Base-by-base conservation (phyloP, 1,139 yeast genomes). In the Kodamaea sp. region DNA sequence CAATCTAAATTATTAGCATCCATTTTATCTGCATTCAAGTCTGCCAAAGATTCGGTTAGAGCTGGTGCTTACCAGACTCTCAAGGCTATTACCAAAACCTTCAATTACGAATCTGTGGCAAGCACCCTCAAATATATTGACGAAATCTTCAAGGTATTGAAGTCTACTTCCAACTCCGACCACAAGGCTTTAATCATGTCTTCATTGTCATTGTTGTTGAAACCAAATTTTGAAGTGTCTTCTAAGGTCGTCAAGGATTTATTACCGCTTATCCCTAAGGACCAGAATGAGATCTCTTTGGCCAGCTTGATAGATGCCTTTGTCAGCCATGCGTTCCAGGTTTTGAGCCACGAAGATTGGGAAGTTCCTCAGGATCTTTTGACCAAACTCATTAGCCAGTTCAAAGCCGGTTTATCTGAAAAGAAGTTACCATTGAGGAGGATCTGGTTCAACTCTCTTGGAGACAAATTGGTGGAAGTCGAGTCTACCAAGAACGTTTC, bases 231-330 rank as follows among this genome's bases (percentile, higher is more conserved):
- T 4, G 42, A 30, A 2, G 37, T 47, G 10, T 46, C 55, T 1
- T 18, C 61, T 1, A 61, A 61, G 20, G 58, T 82, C 9, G 58
- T 77, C 2, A 51, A 61, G 2, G 66, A 62, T 0, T 51, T 88
- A 23, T 44, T 70, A 2, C 71, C 83, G 1, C 60, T 79, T 12
- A 66, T 83, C 7, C 47, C 74, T 1, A 89, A 87, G 50, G 97
- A 90, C 51, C 76, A 79, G 34, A 87, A 88, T 47, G 97, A 92
- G 53, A 26, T 48, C 1, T 78, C 87, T 0, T 66, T 88, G 31
- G 44, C 62, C 2, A 62, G 67, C 5, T 64, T 79, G 42, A 62
- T 83, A n/a, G 57, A 61, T n/a, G 67, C 80, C 0, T 74, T 76
- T 42, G 68, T 73, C 31, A 46, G 48, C 16, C 81, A 74, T 46